A percentile compares a stretch with the other conserved stretches of the same genome.
Evolutionary conservation across 2,329 filamentous ascomycete species (phyloP).

Genomic region (Aspergillus sp.): DNA sequence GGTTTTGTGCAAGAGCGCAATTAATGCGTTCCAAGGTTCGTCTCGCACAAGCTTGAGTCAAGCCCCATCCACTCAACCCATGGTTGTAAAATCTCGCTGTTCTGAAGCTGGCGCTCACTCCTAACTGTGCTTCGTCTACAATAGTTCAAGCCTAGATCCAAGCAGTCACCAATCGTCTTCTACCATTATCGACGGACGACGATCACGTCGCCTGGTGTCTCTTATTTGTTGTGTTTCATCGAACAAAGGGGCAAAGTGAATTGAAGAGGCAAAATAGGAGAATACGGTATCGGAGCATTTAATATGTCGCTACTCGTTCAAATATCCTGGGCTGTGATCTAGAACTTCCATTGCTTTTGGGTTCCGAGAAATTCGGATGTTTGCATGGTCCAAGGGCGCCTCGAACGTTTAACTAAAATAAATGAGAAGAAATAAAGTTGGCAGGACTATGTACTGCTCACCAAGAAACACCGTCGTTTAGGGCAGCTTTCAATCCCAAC

Average conservation of each 20-base stretch:
- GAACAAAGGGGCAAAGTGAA: neutral
- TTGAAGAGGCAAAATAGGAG: neutral
- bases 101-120: neutral
- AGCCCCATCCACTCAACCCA: neutral
- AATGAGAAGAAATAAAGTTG: slow-evolving; percentile 12
- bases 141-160: neutral
- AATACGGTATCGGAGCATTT: slow-evolving; percentile 7
- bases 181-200: slow-evolving; percentile 7
- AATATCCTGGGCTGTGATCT: slow-evolving; percentile 13
- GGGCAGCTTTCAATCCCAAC: slow-evolving; percentile 4
- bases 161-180: neutral
- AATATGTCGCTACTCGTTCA: slow-evolving; percentile 11
- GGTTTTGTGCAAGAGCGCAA: neutral
- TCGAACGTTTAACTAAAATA: slow-evolving; percentile 11
- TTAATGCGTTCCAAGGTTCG: slow-evolving; percentile 1
- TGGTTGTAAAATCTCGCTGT: neutral
- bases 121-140: slow-evolving; percentile 2
- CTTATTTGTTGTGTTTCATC: slow-evolving; percentile 9
- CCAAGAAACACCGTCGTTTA: slow-evolving; percentile 7
- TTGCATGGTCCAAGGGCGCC: slow-evolving; percentile 9
- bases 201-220: neutral
- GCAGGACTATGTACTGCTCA: slow-evolving; percentile 16
- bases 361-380: slow-evolving; percentile 10
- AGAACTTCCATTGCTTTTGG: slow-evolving; percentile 12
- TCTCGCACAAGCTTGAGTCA: slow-evolving; percentile 13